A percentile compares a stretch with the other conserved stretches of the same genome.
phyloP scores from a whole-genome alignment of 2,329 filamentous ascomycete species.

The Ceratocystis colombiana region DNA sequence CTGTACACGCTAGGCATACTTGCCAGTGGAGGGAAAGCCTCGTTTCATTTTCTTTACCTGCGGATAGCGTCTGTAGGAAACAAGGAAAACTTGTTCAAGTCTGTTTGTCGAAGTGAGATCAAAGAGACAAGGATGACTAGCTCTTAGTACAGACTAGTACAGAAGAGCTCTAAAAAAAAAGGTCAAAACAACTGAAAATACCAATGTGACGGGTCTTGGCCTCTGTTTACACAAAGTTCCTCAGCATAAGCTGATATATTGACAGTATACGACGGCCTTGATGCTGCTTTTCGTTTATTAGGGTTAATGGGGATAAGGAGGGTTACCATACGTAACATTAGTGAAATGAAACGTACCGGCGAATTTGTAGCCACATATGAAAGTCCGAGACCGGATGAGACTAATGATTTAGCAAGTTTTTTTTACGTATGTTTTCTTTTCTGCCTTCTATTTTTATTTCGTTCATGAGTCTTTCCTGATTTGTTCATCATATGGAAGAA shows the following conservation, averaged over 20 bases:
- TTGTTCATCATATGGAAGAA: background rate
- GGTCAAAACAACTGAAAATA: background rate
- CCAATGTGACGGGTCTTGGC: background rate
- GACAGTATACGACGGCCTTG: no score
- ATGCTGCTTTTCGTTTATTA: background rate
- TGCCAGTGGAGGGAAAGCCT: background rate
- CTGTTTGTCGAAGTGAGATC: background rate
- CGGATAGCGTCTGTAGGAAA: background rate
- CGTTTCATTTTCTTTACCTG: background rate
- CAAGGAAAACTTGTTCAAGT: conserved; percentile 2
- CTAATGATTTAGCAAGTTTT: no score
- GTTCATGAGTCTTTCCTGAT: background rate
- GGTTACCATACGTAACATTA: background rate
- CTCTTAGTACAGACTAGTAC: background rate
- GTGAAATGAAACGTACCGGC: background rate
- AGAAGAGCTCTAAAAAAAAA: background rate
- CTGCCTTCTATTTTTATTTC: background rate
- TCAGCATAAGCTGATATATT: no score
- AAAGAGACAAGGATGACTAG: background rate
- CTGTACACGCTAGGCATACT: background rate
- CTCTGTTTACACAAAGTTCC: no score
- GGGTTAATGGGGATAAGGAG: background rate
- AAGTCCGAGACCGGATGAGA: conserved; percentile 2
- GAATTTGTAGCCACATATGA: background rate
- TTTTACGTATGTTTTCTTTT: no score